Evolutionary conservation across 2,329 filamentous ascomycete species (phyloP), one percentile per base, ranked within the genome.

Genomic region (Penicillium psychrosexuale): DNA sequence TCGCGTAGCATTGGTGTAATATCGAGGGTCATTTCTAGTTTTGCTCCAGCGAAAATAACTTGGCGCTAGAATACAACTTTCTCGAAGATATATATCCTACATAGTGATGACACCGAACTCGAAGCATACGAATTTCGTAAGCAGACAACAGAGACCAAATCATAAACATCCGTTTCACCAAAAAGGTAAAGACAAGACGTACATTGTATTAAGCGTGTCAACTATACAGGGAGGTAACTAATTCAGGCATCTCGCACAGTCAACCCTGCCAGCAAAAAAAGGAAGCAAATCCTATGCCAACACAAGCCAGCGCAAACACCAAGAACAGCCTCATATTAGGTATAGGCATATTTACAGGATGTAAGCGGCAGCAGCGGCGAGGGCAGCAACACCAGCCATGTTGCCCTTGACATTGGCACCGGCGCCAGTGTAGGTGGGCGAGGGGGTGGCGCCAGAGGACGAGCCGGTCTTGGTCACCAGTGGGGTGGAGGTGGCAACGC

Each of bases 401-500:
- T 65, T 64, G 19, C 60, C 63, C 64, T 66, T 64, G 43, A 65
- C 47, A 46, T 55, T 61, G 33, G 47, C 57, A 60, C 66, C 69
- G 34, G 66, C 69, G 36, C 64, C 54, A 36, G 57, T 64, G 55
- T 61, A 69, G 47, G 60, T 47, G 57, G 66, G 55, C 11, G 61
- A 59, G 47, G 59, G 59, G 33, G 62, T 39, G 27, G 63, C 53
- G 17, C 55, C 28, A 8, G 58, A 27, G 30, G 54, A 44, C 19
- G 56, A 42, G 47, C 47, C 37, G 17, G 61, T 63, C 53, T 58
- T 55, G 49, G 49, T 40, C 34, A 37, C 22, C 44, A 60, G 48
- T n/a, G 59, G 61, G 47, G 60, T 64, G 52, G 62, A 64, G 28
- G 59, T 44, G 19, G 53, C 51, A 44, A 30, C 51, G n/a, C 39